Percentiles rank a stretch among this genome's conserved stretches.
Conservation (phyloP, 306 rosid genomes). For the Prunus armeniaca region DNA sequence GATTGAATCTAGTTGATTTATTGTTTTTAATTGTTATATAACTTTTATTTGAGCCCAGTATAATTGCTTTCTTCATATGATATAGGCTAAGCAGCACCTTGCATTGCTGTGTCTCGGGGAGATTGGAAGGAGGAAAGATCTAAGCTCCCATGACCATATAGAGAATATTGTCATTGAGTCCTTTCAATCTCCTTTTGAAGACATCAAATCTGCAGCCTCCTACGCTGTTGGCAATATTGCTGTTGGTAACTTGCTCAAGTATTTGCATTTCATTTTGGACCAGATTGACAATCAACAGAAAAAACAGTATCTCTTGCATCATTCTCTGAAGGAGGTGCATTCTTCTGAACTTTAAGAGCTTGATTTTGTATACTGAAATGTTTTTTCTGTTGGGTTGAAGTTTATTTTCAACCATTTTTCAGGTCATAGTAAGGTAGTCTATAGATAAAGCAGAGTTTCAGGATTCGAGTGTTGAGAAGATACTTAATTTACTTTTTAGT, state of each 20-base stretch:
- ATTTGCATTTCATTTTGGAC: conserved; percentile 95
- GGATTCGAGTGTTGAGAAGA: conserved; percentile 94
- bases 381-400: conserved; percentile 1
- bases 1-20: not conserved
- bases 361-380: not conserved
- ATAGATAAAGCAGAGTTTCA: conserved; percentile 93
- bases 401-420: conserved; percentile 25
- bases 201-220: conserved; percentile 98
- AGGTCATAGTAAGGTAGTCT: conserved; percentile 96
- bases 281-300: conserved; percentile 99
- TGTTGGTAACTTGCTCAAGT: conserved; percentile 93
- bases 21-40: not conserved
- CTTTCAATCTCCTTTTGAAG: conserved; percentile 98
- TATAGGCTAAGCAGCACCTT: conserved; percentile 96
- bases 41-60: conserved; percentile 9
- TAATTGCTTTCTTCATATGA: conserved; percentile 19
- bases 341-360: conserved; percentile 25
- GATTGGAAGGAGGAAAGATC: conserved; percentile 96
- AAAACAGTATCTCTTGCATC: conserved; percentile 95
- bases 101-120: conserved; percentile 90
- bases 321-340: conserved; percentile 92
- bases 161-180: conserved; percentile 96
- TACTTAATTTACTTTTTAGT: conserved; percentile 85
- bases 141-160: conserved; percentile 75
- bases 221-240: conserved; percentile 99